These are phyloP conservation scores for Mucor indicus DNA, from an alignment of 371 early-diverging fungal genomes.

Conservation along the genomic window DNA sequence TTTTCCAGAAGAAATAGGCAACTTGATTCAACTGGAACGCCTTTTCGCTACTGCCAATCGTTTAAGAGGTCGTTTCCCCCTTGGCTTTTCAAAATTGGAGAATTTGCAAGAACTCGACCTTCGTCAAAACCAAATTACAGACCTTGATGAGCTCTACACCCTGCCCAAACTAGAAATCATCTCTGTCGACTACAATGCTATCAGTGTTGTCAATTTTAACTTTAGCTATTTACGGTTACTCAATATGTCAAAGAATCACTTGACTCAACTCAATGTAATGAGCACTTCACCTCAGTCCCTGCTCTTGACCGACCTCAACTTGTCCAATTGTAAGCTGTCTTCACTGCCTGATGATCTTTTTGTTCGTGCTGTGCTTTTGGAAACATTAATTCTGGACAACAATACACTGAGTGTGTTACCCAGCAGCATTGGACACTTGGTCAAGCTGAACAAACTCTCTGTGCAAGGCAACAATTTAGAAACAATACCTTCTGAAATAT, in stretches of 20 bases:
- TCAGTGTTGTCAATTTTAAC: constrained; percentile 42
- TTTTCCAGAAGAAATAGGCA: constrained; percentile 74
- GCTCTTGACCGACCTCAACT: constrained; percentile 50
- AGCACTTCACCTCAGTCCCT: background rate
- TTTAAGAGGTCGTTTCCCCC: constrained; percentile 67
- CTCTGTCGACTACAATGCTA: constrained; percentile 69
- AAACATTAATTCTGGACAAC: constrained; percentile 62
- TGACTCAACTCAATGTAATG: constrained; percentile 45
- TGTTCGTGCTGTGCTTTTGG: constrained; percentile 49
- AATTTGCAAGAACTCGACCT: constrained; percentile 73
- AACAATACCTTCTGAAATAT: constrained; percentile 32
- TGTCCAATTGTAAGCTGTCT: constrained; percentile 71
- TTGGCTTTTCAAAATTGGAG: constrained; percentile 55
- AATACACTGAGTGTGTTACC: constrained; percentile 76
- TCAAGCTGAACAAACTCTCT: constrained; percentile 54
- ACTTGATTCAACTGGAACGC: constrained; percentile 58
- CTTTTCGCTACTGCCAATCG: constrained; percentile 75
- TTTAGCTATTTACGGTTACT: constrained; percentile 38
- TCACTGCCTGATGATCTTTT: constrained; percentile 67
- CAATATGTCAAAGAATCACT: constrained; percentile 52
- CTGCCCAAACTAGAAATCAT: constrained; percentile 63
- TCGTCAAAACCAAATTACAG: constrained; percentile 69
- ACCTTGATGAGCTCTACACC: constrained; percentile 56
- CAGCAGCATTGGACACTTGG: constrained; percentile 54
- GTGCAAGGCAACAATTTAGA: constrained; percentile 75